A percentile compares a stretch with the other conserved stretches of the same genome.
Conservation (phyloP, 2,329 filamentous ascomycete species). For the Trichoderma harzianum region DNA sequence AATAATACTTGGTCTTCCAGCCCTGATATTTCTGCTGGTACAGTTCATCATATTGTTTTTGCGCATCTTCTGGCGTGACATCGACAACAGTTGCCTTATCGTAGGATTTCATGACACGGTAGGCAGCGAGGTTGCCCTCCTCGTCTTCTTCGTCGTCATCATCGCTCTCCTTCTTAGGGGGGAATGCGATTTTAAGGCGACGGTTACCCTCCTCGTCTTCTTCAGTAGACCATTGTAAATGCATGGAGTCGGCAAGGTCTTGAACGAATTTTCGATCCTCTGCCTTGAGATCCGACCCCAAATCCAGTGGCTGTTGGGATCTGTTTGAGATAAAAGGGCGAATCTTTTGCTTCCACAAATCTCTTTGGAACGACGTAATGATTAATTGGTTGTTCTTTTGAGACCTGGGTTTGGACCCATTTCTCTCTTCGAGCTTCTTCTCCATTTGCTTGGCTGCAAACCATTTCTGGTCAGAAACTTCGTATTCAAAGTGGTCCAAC, state of each 20-base stretch:
- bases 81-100: constrained; percentile 87
- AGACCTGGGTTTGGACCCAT: constrained; percentile 53
- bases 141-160: constrained; percentile 65
- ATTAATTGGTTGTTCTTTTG: constrained; percentile 56
- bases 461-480: constrained; percentile 87
- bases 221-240: constrained; percentile 55
- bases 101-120: constrained; percentile 83
- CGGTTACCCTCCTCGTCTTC: constrained; percentile 55
- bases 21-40: constrained; percentile 86
- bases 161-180: constrained; percentile 52
- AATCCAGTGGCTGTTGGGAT: constrained; percentile 62
- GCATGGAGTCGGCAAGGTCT: constrained; percentile 67
- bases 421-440: constrained; percentile 58
- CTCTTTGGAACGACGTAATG: constrained; percentile 76
- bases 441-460: constrained; percentile 80
- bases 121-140: constrained; percentile 80
- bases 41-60: constrained; percentile 73
- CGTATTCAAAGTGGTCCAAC: constrained; percentile 86
- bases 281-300: constrained; percentile 70
- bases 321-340: constrained; percentile 78
- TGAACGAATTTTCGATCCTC: constrained; percentile 91
- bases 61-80: constrained; percentile 71
- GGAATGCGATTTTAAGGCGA: constrained; percentile 50
- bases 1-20: constrained; percentile 96
- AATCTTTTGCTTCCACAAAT: constrained; percentile 74